Base-by-base conservation (phyloP, 2,329 filamentous ascomycete genomes). In the Fusarium sp. region DNA sequence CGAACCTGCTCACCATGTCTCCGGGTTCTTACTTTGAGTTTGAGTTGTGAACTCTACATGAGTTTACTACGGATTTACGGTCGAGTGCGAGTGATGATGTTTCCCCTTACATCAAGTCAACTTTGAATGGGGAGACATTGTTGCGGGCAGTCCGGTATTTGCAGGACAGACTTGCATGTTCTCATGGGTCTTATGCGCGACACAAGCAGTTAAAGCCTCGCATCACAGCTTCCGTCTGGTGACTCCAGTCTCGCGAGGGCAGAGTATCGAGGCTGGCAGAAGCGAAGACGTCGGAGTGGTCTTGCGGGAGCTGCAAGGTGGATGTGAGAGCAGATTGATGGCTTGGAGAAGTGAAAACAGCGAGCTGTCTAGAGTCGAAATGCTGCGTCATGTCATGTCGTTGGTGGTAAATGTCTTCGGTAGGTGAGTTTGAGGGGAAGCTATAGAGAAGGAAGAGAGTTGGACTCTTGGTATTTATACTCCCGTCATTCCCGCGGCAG, bases 371-470 rank as follows among this genome's bases (percentile, higher is more conserved):
- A 20, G 6, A 36, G n/a, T 20, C n/a, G 22, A 14, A 10, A 51
- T 14, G 0, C 15, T 32, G 4, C 12, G 12, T 20, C 14, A 8
- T 34, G 14, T 34, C 0, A 17, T 34, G 32, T 20, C 2, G 6
- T 8, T 24, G n/a, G 15, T 10, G 2, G 5, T 2, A 0, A 18
- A 22, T 13, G 2, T 1, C 10, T 8, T 26, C 3, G 9, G 3
- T 15, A 3, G 8, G 5, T 28, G 8, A 9, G 14, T 7, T 39
- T 10, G 0, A 28, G 24, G 6, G 20, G 13, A 11, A 54, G 5
- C 8, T 22, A 4, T 1, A 4, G 20, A 39, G 8, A 26, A 39
- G 8, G 0, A 38, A 26, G 24, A 12, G 15, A 28, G 34, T 4
- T 14, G 5, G 24, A 28, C 20, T 39, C 20, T n/a, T 28, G 20